Evolutionary conservation across 1,284 basidiomycete species (phyloP).

Genomic region (Cystobasidium pallidum): DNA sequence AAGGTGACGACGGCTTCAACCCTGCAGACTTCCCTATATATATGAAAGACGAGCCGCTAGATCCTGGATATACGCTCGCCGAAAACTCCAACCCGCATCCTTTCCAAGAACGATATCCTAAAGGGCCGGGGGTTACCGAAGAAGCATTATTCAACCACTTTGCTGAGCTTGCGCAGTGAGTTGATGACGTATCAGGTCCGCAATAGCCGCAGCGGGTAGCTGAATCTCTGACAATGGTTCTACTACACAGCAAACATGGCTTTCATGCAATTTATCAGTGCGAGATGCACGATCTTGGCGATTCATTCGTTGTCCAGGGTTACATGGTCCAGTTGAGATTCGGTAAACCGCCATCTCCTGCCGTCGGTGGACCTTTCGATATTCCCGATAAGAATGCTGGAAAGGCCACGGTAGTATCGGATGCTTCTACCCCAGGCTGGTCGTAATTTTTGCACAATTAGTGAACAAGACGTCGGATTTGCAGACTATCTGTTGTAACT

Average conservation of each 20-base stretch:
- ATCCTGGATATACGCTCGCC: conserved; percentile 4
- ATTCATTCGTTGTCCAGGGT: conserved; percentile 27
- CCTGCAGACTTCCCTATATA: conserved; percentile 31
- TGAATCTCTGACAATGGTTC: not conserved
- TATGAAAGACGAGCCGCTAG: conserved; percentile 19
- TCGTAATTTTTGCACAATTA: not conserved
- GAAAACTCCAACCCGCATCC: conserved; percentile 16
- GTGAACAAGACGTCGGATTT: too few species aligned
- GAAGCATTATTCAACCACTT: conserved; percentile 23
- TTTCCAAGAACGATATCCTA: conserved; percentile 29
- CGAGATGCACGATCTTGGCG: not conserved
- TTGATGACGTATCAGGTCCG: too few species aligned
- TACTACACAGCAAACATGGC: conserved; percentile 19
- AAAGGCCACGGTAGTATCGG: conserved; percentile 28
- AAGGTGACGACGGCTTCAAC: conserved; percentile 16
- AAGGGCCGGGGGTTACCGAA: conserved; percentile 25
- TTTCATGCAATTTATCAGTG: conserved; percentile 32
- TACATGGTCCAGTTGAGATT: conserved; percentile 18
- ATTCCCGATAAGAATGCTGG: not conserved
- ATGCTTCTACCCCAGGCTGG: conserved; percentile 29
- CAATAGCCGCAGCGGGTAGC: not conserved
- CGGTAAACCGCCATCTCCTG: not conserved
- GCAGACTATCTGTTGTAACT: too few species aligned
- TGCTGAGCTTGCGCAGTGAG: conserved; percentile 18
- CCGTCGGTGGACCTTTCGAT: conserved; percentile 5